These are phyloP conservation scores for Astrothelium subdiscretum DNA, from an alignment of 495 filamentous ascomycete species.

Conservation along the genomic window DNA sequence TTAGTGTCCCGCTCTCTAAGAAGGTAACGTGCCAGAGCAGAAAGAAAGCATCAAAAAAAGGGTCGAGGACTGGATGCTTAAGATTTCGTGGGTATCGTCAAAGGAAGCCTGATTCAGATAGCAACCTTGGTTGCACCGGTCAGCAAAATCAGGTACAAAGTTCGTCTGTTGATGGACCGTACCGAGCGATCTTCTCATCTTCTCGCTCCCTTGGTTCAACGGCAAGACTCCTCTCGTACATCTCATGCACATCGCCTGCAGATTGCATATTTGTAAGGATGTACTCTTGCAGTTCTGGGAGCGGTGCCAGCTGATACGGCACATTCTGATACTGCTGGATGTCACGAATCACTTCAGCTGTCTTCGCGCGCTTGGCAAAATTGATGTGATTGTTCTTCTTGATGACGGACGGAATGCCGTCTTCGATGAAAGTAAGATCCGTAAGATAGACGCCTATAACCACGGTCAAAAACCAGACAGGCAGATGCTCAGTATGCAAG, in stretches of 20 bases:
- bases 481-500: background rate
- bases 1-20: background rate
- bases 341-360: slow-evolving; percentile 92
- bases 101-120: slow-evolving; percentile 66
- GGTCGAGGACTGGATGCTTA: background rate
- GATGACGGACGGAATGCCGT: slow-evolving; percentile 88
- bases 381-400: slow-evolving; percentile 95
- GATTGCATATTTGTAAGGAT: slow-evolving; percentile 89
- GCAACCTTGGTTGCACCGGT: slow-evolving; percentile 41
- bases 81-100: slow-evolving; percentile 26
- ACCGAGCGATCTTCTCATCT: slow-evolving; percentile 88
- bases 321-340: slow-evolving; percentile 98
- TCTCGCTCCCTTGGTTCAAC: slow-evolving; percentile 92
- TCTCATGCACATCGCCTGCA: slow-evolving; percentile 92
- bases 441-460: slow-evolving; percentile 82
- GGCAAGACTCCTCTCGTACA: slow-evolving; percentile 90
- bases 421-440: slow-evolving; percentile 96
- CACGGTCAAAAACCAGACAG: slow-evolving; percentile 4
- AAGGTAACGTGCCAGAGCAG: background rate
- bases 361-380: slow-evolving; percentile 95
- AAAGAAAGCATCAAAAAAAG: background rate
- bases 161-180: slow-evolving; percentile 13
- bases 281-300: slow-evolving; percentile 90
- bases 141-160: background rate
- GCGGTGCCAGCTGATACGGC: slow-evolving; percentile 77